These are phyloP conservation scores for Monosporascus sp. DNA, from an alignment of 2,329 filamentous ascomycete species.

Conservation along the genomic window DNA sequence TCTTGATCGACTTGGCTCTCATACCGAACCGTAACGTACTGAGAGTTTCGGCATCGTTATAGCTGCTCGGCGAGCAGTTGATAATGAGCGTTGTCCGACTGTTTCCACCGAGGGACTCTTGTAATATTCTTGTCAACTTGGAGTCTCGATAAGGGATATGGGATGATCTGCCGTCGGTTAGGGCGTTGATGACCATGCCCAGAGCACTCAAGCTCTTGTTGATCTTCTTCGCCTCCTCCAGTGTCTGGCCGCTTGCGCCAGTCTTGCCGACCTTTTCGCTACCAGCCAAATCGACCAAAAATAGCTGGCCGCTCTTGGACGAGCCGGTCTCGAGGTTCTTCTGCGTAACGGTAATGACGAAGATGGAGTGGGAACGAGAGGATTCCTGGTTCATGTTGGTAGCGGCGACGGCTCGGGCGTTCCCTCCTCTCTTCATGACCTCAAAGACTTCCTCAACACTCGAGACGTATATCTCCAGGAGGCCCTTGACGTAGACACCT, in stretches of 20 bases:
- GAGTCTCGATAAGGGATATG: slow-evolving; percentile 97
- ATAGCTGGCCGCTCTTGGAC: slow-evolving; percentile 92
- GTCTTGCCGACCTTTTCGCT: slow-evolving; percentile 99
- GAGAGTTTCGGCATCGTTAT: slow-evolving; percentile 93
- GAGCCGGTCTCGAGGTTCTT: slow-evolving; percentile 97
- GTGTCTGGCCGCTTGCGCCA: slow-evolving; percentile 90
- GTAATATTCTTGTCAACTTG: slow-evolving; percentile 92
- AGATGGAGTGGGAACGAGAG: slow-evolving; percentile 96
- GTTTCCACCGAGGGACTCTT: slow-evolving; percentile 96
- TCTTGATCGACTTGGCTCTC: slow-evolving; percentile 97
- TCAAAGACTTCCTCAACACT: slow-evolving; percentile 95
- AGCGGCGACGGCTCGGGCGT: slow-evolving; percentile 82
- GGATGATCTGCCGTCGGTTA: slow-evolving; percentile 95
- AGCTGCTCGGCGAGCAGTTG: slow-evolving; percentile 98
- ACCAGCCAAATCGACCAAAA: slow-evolving; percentile 95
- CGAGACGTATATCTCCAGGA: slow-evolving; percentile 91
- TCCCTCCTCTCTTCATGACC: slow-evolving; percentile 89
- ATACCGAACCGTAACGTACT: slow-evolving; percentile 92
- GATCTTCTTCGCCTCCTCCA: slow-evolving; percentile 99
- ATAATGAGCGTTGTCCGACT: slow-evolving; percentile 97
- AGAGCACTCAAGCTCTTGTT: slow-evolving; percentile 98
- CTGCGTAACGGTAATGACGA: slow-evolving; percentile 93
- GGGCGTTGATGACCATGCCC: slow-evolving; percentile 97
- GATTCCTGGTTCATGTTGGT: slow-evolving; percentile 99
- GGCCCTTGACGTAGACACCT: slow-evolving; percentile 93